These are phyloP conservation scores for Magnolia officinalis DNA, from an alignment of 164 flowering plant genomes.

Conservation along the genomic window DNA sequence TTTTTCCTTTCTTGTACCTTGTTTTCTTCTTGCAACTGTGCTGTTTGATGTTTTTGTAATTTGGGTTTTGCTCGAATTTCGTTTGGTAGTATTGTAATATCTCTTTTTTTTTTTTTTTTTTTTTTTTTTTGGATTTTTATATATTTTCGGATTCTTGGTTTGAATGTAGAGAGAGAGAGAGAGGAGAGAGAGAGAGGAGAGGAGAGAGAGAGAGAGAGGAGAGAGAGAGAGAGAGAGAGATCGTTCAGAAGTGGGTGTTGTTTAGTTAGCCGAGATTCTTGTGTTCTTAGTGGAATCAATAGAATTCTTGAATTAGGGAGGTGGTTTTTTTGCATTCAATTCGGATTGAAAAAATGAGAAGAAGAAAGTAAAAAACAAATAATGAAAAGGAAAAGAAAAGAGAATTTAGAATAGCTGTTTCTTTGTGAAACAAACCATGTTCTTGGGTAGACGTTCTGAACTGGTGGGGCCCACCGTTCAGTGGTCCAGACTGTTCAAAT, in stretches of 20 bases:
- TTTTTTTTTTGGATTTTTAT: background rate
- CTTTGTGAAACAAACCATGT: background rate
- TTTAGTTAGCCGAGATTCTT: too few relatives aligned
- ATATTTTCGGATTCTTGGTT: background rate
- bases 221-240: too few relatives aligned
- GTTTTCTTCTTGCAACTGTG: background rate
- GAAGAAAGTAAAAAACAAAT: background rate
- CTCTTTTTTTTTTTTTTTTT: too few relatives aligned
- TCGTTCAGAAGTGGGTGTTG: too few relatives aligned
- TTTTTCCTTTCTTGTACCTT: background rate
- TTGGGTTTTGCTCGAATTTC: background rate
- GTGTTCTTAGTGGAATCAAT: too few relatives aligned
- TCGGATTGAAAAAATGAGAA: too few relatives aligned
- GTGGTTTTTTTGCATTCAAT: too few relatives aligned
- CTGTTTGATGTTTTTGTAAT: too few relatives aligned
- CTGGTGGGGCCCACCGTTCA: background rate
- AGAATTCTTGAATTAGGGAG: too few relatives aligned
- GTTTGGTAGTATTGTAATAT: background rate
- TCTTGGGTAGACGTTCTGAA: background rate
- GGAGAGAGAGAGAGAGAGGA: too few relatives aligned
- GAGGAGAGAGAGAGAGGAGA: too few relatives aligned
- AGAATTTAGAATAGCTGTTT: background rate
- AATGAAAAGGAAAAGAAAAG: background rate
- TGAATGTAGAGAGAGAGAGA: background rate
- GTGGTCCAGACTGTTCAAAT: too few relatives aligned